Percentiles rank a stretch among this genome's conserved stretches.
phyloP scores from a whole-genome alignment of 495 filamentous ascomycete species.

The Podospora pseudopauciseta region DNA sequence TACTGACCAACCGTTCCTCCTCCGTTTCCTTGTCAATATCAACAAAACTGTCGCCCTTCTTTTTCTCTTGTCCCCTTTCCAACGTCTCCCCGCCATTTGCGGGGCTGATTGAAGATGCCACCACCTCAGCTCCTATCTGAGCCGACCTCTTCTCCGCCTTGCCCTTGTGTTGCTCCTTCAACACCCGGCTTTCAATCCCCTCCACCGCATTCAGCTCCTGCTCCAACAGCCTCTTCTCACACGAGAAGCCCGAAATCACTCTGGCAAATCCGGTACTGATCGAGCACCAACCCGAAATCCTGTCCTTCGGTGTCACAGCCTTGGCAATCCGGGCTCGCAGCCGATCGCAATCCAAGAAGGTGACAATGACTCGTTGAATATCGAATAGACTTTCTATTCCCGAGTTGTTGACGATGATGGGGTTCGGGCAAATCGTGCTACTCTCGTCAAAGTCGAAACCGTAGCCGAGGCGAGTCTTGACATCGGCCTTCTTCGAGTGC shows the following conservation, averaged over 20 bases:
- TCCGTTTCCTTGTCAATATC: conserved; percentile 17
- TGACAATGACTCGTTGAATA: conserved; percentile 41
- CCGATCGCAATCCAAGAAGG: conserved; percentile 30
- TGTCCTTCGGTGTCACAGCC: conserved; percentile 28
- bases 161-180: conserved; percentile 19
- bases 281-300: conserved; percentile 36
- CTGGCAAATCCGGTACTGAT: conserved; percentile 37
- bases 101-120: no score
- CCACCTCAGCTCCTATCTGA: conserved; percentile 9
- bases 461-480: no score
- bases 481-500: no score
- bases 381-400: conserved; percentile 42
- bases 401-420: conserved; percentile 39
- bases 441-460: conserved; percentile 1
- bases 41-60: neutral
- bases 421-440: conserved; percentile 38
- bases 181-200: conserved; percentile 29
- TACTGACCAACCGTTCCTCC: conserved; percentile 33
- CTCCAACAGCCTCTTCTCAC: conserved; percentile 31
- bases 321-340: conserved; percentile 32
- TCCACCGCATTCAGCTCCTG: conserved; percentile 39
- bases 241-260: conserved; percentile 37
- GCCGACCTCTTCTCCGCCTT: conserved; percentile 16
- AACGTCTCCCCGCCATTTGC: neutral
- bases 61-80: neutral